phyloP scores from a whole-genome alignment of 441 rosid species.

The Arabidopsis lyrata region DNA sequence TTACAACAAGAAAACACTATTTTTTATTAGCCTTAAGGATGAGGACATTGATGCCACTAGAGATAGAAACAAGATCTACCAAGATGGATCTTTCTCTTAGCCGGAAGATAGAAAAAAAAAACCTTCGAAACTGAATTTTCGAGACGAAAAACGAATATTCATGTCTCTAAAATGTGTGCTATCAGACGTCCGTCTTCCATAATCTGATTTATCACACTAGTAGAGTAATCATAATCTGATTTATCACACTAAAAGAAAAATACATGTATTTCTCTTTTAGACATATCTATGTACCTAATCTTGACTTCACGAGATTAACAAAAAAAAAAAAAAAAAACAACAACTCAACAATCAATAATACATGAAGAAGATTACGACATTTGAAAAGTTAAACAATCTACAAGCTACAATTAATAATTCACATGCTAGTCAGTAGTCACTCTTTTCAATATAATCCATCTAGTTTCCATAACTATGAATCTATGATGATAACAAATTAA shows the following conservation, averaged over 20 bases:
- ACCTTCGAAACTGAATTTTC: too few species aligned
- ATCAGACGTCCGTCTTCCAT: neutral
- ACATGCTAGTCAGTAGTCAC: neutral
- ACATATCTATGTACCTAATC: neutral
- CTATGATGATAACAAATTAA: neutral
- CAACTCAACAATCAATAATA: conserved; percentile 4
- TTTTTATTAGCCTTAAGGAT: neutral
- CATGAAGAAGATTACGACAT: conserved; percentile 5
- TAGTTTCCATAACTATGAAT: neutral
- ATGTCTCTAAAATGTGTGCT: too few species aligned
- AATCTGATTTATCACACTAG: neutral
- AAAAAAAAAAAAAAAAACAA: neutral
- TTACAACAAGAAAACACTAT: neutral
- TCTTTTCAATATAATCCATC: conserved; percentile 14
- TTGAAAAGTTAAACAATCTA: neutral
- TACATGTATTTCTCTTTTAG: too few species aligned
- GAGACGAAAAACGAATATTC: too few species aligned
- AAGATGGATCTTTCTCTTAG: neutral
- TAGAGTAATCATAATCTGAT: neutral
- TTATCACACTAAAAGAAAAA: neutral
- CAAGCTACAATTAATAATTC: conserved; percentile 12
- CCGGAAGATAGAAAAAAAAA: neutral
- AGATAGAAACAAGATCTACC: neutral
- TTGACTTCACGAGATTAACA: conserved; percentile 1
- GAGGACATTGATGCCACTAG: neutral